These are phyloP conservation scores for Penicillium paneum DNA, from an alignment of 2,329 filamentous ascomycete species.

Conservation along the genomic window DNA sequence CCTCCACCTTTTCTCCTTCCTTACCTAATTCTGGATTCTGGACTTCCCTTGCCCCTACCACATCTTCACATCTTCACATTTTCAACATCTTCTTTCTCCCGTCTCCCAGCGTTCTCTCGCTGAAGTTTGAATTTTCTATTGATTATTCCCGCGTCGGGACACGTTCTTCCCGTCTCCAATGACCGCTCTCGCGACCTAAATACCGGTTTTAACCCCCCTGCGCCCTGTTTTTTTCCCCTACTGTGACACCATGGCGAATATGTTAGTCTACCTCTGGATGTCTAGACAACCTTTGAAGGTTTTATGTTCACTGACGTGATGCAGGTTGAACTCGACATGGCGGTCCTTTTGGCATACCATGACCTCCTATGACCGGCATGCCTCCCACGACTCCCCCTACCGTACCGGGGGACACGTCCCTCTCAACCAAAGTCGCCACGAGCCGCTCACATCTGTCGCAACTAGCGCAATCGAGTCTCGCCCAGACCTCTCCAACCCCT, in stretches of 20 bases:
- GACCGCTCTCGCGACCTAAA: not conserved
- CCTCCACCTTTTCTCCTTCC: conserved; percentile 15
- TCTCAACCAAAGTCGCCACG: conserved; percentile 75
- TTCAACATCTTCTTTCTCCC: not conserved
- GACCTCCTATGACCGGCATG: conserved; percentile 77
- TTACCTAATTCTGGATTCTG: conserved; percentile 15
- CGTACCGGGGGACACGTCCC: conserved; percentile 87
- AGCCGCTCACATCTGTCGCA: conserved; percentile 79
- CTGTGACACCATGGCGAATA: conserved; percentile 22
- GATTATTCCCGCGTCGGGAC: not conserved
- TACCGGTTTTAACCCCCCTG: conserved; percentile 1
- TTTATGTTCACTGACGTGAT: conserved; percentile 9
- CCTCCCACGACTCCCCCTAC: conserved; percentile 88
- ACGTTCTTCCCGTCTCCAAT: not conserved
- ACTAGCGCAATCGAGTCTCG: conserved; percentile 84
- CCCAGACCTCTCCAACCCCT: conserved; percentile 74
- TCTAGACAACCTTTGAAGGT: not conserved
- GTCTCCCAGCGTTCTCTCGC: too few species aligned
- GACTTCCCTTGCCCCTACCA: conserved; percentile 7
- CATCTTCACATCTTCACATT: not conserved
- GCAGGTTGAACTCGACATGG: conserved; percentile 67
- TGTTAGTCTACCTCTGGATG: conserved; percentile 14
- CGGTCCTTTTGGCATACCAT: conserved; percentile 95
- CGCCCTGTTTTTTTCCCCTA: not conserved
- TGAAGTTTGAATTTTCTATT: not conserved